A percentile compares a stretch with the other conserved stretches of the same genome.
phyloP scores from a whole-genome alignment of 1,284 basidiomycete species.

The Stereum hirsutum region DNA sequence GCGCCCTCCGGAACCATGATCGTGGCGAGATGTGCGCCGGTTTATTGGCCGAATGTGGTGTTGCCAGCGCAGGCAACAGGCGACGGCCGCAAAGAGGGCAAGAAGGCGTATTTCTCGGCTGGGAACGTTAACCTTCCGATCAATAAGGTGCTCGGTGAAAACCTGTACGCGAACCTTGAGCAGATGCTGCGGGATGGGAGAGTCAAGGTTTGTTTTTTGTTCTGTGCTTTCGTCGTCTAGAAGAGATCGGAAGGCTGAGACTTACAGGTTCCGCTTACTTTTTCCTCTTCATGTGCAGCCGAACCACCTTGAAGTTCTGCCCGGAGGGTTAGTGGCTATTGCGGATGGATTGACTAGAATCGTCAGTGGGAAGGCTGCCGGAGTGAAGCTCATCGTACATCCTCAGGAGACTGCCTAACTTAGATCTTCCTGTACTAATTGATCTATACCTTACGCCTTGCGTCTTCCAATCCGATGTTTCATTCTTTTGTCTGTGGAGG shows the following conservation, averaged over 20 bases:
- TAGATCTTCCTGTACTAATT: too few species aligned
- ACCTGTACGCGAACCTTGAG: conserved; percentile 7
- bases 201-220: conserved; percentile 10
- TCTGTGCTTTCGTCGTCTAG: too few species aligned
- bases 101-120: neutral
- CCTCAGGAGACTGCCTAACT: conserved; percentile 20
- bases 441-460: too few species aligned
- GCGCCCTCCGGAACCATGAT: conserved; percentile 16
- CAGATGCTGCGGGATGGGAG: conserved; percentile 4
- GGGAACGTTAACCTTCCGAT: conserved; percentile 1
- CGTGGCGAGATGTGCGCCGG: neutral
- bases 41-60: neutral
- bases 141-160: conserved; percentile 4
- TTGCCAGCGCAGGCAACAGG: too few species aligned
- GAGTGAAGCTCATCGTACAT: conserved; percentile 18
- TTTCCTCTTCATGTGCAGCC: conserved; percentile 15
- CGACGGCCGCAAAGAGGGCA: conserved; percentile 1
- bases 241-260: too few species aligned
- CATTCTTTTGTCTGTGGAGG: too few species aligned
- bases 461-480: too few species aligned
- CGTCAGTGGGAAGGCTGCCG: conserved; percentile 17
- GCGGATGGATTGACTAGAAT: conserved; percentile 16
- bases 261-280: neutral
- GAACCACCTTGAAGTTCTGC: conserved; percentile 19
- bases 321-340: conserved; percentile 19